phyloP scores from a whole-genome alignment of 2,329 filamentous ascomycete genomes.

The Sclerotinia glacialis region DNA sequence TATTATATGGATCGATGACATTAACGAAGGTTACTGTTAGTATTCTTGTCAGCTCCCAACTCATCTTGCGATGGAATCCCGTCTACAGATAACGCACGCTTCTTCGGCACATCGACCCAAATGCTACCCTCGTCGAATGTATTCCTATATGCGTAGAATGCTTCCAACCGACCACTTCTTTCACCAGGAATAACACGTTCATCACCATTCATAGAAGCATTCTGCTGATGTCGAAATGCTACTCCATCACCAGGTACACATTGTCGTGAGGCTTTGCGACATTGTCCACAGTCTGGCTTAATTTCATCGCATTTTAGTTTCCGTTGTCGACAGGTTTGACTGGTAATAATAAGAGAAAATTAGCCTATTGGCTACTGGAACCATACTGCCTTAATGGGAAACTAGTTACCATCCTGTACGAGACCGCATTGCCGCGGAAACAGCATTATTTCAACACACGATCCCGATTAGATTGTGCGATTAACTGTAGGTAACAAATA shows the following conservation, averaged over 20 bases:
- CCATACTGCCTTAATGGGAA: too few species aligned
- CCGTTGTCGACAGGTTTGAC: slow-evolving; percentile 55
- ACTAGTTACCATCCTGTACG: slow-evolving; percentile 40
- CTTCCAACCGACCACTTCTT: slow-evolving; percentile 46
- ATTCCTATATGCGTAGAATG: slow-evolving; percentile 65
- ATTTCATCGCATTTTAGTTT: slow-evolving; percentile 66
- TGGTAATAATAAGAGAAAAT: slow-evolving; percentile 29
- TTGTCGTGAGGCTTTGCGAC: slow-evolving; percentile 54
- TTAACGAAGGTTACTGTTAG: slow-evolving; percentile 57
- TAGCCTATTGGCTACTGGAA: slow-evolving; percentile 17
- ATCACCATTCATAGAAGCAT: slow-evolving; percentile 62
- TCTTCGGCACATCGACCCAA: slow-evolving; percentile 61
- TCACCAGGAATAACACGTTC: slow-evolving; percentile 41
- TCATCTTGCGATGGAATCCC: not conserved
- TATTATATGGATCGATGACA: slow-evolving; percentile 59
- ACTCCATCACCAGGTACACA: slow-evolving; percentile 61
- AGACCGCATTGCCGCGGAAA: slow-evolving; percentile 39
- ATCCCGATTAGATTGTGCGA: not conserved
- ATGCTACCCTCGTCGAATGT: slow-evolving; percentile 58
- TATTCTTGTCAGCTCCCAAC: slow-evolving; percentile 31
- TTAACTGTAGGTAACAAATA: not conserved
- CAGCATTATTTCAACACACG: slow-evolving; percentile 17
- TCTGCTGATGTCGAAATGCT: slow-evolving; percentile 66
- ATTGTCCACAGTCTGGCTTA: slow-evolving; percentile 59
- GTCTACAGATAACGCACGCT: slow-evolving; percentile 43